Evolutionary conservation across 805 yeast species (phyloP), one percentile per base, ranked within the genome.

Genomic region (Hanseniaspora lindneri): DNA sequence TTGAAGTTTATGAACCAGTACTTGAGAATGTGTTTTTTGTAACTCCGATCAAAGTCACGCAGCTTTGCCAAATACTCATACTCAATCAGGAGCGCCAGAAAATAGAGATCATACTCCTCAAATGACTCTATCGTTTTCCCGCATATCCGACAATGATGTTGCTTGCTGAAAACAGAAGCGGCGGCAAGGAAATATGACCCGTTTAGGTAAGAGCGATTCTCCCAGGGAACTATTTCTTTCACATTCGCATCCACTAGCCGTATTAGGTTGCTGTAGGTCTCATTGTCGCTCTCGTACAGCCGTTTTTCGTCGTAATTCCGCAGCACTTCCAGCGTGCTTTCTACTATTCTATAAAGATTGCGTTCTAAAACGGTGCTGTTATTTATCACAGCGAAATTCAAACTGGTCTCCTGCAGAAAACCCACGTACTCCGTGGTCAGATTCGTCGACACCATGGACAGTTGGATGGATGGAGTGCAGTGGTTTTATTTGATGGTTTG

Each of bases 1-100:
- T 44, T 44, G 14, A 44, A 44, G 17, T 28, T 37, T 11, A 44
- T 16, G 17, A 44, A 44, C 49, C 49, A 44, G 24, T 44, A 44
- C 17, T 44, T 44, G 20, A 44, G 24, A 23, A 44, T 44, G 11
- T 13, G 16, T 6, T 17, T 6, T 30, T 30, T 37, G 17, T 30
- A 37, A 36, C 20, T 16, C 17, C 20, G 14, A 17, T 44, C 42
- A 30, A 37, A 44, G 13, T 23, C 29, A 2, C 4, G 28, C 11
- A 44, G 6, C 1, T 44, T 44, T 13, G 23, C 37, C n/a, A 44
- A 23, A 30, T 44, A 44, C 29, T 44, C 49, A 28, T 25, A 32
- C 17, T 44, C 49, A 16, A 44, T 37, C 9, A 44, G 29, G 2
- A 44, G 20, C 17, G 36, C 27, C 36, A 44, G 19, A 32, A 28